Conservation (phyloP, 23 red algal species). For the Gracilaria domingensis region DNA sequence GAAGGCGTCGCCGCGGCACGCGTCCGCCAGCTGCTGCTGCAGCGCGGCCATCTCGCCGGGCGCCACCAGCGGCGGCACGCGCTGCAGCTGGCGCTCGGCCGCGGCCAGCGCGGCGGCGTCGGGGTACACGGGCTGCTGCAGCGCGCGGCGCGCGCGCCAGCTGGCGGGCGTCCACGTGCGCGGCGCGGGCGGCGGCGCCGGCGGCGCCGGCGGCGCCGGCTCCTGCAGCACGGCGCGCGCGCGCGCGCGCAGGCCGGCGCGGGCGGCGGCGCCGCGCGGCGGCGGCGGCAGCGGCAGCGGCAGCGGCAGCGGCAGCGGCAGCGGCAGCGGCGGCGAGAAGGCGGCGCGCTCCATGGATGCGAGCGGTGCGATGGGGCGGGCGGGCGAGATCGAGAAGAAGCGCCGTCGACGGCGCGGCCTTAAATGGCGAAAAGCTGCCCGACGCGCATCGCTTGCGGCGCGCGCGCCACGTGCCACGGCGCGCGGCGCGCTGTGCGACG, state of each 20-base stretch:
- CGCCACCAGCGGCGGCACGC: constrained; percentile 83
- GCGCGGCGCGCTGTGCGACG: not conserved
- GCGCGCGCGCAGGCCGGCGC: no score
- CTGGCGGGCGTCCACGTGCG: constrained; percentile 76
- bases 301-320: not conserved
- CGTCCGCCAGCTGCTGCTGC: constrained; percentile 77
- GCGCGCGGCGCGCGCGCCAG: constrained; percentile 87
- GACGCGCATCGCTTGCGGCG: no score
- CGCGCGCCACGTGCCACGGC: constrained; percentile 31
- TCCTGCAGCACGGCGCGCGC: constrained; percentile 47
- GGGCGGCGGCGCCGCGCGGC: not conserved
- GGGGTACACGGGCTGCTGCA: constrained; percentile 91
- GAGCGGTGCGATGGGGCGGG: no score
- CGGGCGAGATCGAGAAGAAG: no score
- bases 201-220: constrained; percentile 12
- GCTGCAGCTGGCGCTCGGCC: constrained; percentile 61
- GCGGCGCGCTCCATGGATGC: not conserved
- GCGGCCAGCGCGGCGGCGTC: constrained; percentile 54
- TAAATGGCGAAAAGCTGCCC: no score
- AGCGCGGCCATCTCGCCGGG: constrained; percentile 80
- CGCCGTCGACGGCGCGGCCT: no score
- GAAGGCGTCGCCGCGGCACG: constrained; percentile 80
- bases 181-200: not conserved
- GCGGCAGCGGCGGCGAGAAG: not conserved
- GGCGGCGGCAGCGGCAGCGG: not conserved